A percentile compares a stretch with the other conserved stretches of the same genome.
These are phyloP conservation scores for Triangularia verruculosa DNA, from an alignment of 2,329 filamentous ascomycete species.

Conservation along the genomic window DNA sequence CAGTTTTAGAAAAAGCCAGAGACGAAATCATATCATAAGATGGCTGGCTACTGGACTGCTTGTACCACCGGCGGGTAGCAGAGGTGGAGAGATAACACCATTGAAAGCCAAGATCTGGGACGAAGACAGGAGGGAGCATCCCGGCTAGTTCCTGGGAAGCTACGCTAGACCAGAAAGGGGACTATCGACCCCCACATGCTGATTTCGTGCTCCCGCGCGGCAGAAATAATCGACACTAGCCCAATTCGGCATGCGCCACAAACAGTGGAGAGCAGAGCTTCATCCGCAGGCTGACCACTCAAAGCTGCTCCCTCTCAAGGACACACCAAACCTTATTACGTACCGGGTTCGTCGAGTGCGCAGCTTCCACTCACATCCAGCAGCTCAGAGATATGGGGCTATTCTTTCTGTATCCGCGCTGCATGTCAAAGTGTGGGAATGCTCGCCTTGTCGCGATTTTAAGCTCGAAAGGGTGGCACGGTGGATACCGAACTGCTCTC, in stretches of 20 bases:
- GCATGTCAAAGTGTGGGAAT: conserved; percentile 4
- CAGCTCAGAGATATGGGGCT: conserved; percentile 13
- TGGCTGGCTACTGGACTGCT: background rate
- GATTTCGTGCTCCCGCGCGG: background rate
- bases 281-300: conserved; percentile 11
- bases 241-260: conserved; percentile 4
- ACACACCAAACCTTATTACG: conserved; percentile 24
- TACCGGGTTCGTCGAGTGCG: conserved; percentile 14
- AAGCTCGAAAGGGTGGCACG: background rate
- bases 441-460: background rate
- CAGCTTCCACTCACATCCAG: background rate
- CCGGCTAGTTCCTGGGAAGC: background rate
- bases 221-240: conserved; percentile 4
- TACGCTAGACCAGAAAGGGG: background rate
- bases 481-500: background rate
- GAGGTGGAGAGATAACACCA: background rate
- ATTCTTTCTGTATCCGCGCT: background rate
- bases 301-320: conserved; percentile 1
- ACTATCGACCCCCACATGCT: background rate
- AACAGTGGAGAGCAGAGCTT: conserved; percentile 4
- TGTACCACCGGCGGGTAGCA: background rate
- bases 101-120: background rate
- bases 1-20: background rate
- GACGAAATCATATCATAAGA: conserved; percentile 11
- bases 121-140: background rate